Base-by-base conservation (phyloP, 768 basidiomycete genomes). In the Tubosaeta sp. region DNA sequence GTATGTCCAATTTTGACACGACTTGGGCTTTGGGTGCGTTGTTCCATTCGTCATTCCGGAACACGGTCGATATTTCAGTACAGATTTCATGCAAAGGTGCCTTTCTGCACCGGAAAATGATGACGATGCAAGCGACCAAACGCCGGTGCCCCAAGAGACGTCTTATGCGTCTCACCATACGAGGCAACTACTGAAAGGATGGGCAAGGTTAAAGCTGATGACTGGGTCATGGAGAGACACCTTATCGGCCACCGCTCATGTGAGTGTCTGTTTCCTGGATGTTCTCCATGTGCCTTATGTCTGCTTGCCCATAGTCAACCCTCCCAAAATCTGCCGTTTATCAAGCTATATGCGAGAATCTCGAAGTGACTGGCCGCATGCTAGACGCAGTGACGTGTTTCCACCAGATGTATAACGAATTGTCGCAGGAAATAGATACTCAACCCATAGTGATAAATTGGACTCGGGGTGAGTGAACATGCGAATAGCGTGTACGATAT, bases 191-290 rank as follows among this genome's bases (percentile, higher is more conserved):
- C 37, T 57, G 33, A 38, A 13, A 26, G 51, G 35, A 17, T 60
- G 59, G 59, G 32, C 33, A 3, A 56, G 39, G 19, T 10, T 48
- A 12, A 53, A 22, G 17, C 16, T 60, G 25, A 14, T 13, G 0
- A n/a, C 13, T 26, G 9, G n/a, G 3, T 37, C 53, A 5, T 59
- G 58, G 58, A 42, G 50, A 27, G 50, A 38, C 16, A 48, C 48
- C 8, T 42, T 42, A 22, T 11, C 11, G 31, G 10, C 34, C 2
- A 19, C 57, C 9, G 27, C 9, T 12, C 4, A 14, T 26, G 41
- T 42, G 25, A 26, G 25, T 26, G 1, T 42, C n/a, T 16, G 22
- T 26, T 42, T 2, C 25, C 2, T 6, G 0, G 10, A 10, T 42
- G 22, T 13, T 13, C 1, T 14, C 25, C 41, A 5, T 13, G 22